Evolutionary conservation across 129 eudicot genomes (phyloP).

Genomic region (Flaveria sonorensis): DNA sequence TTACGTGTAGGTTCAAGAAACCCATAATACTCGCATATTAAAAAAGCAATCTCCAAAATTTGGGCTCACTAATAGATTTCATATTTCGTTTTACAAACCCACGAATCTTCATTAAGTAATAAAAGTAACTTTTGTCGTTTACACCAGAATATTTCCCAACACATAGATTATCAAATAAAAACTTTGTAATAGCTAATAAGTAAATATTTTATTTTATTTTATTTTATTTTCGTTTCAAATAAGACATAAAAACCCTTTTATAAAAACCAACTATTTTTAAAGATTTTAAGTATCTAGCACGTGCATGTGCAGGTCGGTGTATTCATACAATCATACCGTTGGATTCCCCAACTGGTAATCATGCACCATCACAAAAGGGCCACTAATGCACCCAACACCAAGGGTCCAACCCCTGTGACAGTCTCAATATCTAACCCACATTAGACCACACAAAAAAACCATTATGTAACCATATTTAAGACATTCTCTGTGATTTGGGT

Average conservation of each 20-base stretch:
- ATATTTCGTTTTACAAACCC: background rate
- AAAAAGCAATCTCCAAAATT: conserved; percentile 18
- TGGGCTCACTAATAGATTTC: conserved; percentile 9
- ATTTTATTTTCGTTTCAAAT: conserved; percentile 15
- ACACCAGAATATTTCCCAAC: background rate
- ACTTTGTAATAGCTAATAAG: background rate
- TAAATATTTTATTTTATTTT: background rate
- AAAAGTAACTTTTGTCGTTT: conserved; percentile 2
- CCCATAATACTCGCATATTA: background rate
- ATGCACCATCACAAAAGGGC: conserved; percentile 25
- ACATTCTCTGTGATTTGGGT: background rate
- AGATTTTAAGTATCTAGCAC: conserved; percentile 29
- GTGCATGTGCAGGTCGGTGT: conserved; percentile 27
- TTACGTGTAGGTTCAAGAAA: conserved; percentile 22
- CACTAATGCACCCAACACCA: conserved; percentile 23
- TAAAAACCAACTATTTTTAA: background rate
- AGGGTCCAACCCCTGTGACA: conserved; percentile 30
- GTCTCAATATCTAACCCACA: conserved; percentile 8
- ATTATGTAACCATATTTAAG: background rate
- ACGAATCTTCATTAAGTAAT: background rate
- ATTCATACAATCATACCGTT: conserved; percentile 31
- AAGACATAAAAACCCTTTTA: conserved; percentile 8
- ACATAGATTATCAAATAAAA: background rate
- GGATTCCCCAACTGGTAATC: conserved; percentile 28
- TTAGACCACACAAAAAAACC: background rate